Conservation (phyloP, 2,329 filamentous ascomycete species). For the Pseudocercospora pini-densiflorae region DNA sequence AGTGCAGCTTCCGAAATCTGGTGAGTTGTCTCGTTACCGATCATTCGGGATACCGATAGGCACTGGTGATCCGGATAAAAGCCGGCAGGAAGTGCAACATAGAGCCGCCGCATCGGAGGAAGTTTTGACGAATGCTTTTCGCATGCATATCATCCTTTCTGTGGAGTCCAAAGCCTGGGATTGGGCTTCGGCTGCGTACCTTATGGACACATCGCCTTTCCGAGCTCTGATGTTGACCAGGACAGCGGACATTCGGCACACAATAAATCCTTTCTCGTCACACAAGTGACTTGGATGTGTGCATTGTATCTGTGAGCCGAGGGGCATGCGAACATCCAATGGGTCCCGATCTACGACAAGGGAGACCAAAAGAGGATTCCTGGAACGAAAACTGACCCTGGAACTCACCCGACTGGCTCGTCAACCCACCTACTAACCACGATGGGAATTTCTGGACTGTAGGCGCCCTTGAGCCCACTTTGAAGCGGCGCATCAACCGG, state of each 20-base stretch:
- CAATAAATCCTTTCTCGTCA: neutral
- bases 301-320: neutral
- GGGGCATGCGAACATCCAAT: neutral
- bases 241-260: neutral
- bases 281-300: neutral
- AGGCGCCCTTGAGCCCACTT: neutral
- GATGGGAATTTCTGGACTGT: neutral
- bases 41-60: slow-evolving; percentile 13
- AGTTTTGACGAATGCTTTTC: neutral
- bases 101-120: neutral
- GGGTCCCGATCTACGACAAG: neutral
- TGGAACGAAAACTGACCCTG: neutral
- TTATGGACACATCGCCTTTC: neutral
- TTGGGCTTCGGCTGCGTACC: neutral
- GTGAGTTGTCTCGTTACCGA: slow-evolving; percentile 17
- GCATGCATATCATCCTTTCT: slow-evolving; percentile 1
- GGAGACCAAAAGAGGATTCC: neutral
- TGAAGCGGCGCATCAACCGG: neutral
- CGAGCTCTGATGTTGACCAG: neutral
- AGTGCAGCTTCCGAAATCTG: slow-evolving; percentile 13
- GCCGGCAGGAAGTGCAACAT: slow-evolving; percentile 7
- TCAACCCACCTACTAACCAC: neutral
- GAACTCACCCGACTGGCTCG: slow-evolving; percentile 10
- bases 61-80: slow-evolving; percentile 2
- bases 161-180: neutral